Evolutionary conservation across 495 filamentous ascomycete species (phyloP).

Genomic region (Penicillium daleae): DNA sequence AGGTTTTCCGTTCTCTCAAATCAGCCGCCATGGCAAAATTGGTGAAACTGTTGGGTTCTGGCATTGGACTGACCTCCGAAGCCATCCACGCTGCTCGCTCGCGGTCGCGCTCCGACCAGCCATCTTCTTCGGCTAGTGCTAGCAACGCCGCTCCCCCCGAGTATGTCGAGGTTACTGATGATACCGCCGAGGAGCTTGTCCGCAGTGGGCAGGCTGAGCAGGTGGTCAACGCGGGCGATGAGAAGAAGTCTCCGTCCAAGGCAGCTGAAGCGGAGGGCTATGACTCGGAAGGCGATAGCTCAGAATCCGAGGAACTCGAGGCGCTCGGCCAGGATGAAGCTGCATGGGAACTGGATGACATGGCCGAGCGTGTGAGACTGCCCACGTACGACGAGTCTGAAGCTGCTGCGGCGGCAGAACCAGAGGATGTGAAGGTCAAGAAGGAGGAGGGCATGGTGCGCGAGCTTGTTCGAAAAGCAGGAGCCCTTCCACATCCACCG

Average conservation of each 20-base stretch:
- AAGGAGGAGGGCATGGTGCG: slow-evolving; percentile 15
- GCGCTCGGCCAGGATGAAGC: slow-evolving; percentile 18
- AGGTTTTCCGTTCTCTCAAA: neutral
- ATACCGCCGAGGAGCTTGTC: neutral
- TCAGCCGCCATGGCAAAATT: slow-evolving; percentile 14
- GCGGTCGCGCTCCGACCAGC: slow-evolving; percentile 7
- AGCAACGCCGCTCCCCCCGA: neutral
- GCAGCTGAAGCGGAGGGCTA: neutral
- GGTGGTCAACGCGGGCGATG: neutral
- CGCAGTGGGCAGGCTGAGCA: neutral
- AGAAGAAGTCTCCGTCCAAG: slow-evolving; percentile 1
- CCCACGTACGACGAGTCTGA: slow-evolving; percentile 6
- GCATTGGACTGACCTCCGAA: slow-evolving; percentile 22
- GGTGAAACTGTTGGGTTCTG: slow-evolving; percentile 14
- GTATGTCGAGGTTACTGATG: slow-evolving; percentile 7
- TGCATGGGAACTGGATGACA: slow-evolving; percentile 26
- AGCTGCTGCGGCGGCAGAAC: neutral
- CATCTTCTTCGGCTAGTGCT: slow-evolving; percentile 4
- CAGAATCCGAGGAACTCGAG: slow-evolving; percentile 4
- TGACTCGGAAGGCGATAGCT: slow-evolving; percentile 3
- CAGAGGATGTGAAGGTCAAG: slow-evolving; percentile 11
- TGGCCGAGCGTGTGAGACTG: slow-evolving; percentile 14
- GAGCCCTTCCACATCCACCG: slow-evolving; percentile 5
- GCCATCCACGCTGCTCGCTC: slow-evolving; percentile 21
- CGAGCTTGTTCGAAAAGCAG: slow-evolving; percentile 21